phyloP scores from a whole-genome alignment of 345 rosid genomes.

The Odontarrhena argentea region DNA sequence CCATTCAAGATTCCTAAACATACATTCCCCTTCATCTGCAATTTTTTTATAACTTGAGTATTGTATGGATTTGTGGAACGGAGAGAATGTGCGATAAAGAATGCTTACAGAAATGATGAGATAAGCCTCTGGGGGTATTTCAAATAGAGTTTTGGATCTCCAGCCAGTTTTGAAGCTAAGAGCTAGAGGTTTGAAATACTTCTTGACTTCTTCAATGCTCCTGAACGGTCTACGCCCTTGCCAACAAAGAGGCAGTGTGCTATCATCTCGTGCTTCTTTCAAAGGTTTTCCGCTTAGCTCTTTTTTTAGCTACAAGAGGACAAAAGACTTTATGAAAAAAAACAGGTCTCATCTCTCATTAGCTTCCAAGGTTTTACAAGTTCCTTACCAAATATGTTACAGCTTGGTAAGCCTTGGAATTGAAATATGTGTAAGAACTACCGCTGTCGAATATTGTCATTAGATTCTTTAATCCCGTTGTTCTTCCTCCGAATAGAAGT shows the following conservation, averaged over 20 bases:
- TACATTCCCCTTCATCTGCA: conserved; percentile 76
- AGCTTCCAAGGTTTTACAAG: conserved; percentile 14
- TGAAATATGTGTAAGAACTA: conserved; percentile 88
- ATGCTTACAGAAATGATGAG: conserved; percentile 78
- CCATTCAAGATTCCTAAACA: conserved; percentile 93
- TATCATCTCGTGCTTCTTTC: conserved; percentile 64
- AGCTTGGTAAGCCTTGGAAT: conserved; percentile 60
- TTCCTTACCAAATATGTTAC: conserved; percentile 54
- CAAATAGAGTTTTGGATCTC: conserved; percentile 54
- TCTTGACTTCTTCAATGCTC: conserved; percentile 63
- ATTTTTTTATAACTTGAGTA: neutral
- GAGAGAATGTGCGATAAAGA: neutral
- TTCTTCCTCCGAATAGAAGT: conserved; percentile 59
- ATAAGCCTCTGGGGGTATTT: conserved; percentile 71
- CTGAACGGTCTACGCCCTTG: conserved; percentile 78
- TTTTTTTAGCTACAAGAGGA: conserved; percentile 51
- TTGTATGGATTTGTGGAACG: neutral
- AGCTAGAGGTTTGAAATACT: conserved; percentile 70
- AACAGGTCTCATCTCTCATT: neutral
- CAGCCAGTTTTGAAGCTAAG: conserved; percentile 59
- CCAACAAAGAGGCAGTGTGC: conserved; percentile 86
- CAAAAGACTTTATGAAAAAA: neutral
- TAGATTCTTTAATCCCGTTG: conserved; percentile 64
- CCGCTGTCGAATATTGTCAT: conserved; percentile 72
- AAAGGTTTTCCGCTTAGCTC: conserved; percentile 57